A percentile compares a stretch with the other conserved stretches of the same genome.
phyloP scores from a whole-genome alignment of 1,284 basidiomycete genomes.

The Ceratobasidium sp. region DNA sequence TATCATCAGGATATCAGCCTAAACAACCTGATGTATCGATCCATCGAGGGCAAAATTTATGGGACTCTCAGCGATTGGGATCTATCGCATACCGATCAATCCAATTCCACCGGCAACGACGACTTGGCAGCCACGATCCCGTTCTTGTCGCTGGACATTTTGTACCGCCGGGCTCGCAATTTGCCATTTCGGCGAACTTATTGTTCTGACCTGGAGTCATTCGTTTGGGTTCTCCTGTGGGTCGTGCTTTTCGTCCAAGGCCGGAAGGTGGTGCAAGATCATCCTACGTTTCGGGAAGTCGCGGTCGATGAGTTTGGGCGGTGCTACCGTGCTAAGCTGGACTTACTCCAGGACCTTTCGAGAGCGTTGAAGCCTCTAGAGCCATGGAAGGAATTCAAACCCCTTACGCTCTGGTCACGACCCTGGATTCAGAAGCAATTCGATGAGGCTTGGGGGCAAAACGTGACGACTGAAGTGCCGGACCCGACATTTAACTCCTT shows the following conservation, averaged over 20 bases:
- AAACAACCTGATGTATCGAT: background rate
- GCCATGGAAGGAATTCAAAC: no score
- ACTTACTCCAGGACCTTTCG: no score
- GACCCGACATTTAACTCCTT: no score
- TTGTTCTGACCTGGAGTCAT: background rate
- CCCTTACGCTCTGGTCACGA: no score
- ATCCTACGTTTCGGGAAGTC: no score
- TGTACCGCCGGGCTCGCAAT: background rate
- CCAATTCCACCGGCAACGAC: background rate
- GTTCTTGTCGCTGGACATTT: background rate
- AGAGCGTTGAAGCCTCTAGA: no score
- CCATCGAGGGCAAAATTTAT: background rate
- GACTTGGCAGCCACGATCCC: background rate
- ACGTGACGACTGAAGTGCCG: no score
- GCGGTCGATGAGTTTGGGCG: no score
- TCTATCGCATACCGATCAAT: background rate
- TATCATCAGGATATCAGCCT: background rate
- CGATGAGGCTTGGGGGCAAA: no score
- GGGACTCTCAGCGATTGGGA: background rate
- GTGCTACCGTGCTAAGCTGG: no score
- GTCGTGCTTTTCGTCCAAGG: background rate
- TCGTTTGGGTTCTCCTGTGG: slow-evolving; percentile 8
- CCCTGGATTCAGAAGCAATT: no score
- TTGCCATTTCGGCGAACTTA: background rate
- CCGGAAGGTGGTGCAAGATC: no score